Base-by-base conservation (phyloP, 2,329 filamentous ascomycete species). In the Xenoacremonium recifei region DNA sequence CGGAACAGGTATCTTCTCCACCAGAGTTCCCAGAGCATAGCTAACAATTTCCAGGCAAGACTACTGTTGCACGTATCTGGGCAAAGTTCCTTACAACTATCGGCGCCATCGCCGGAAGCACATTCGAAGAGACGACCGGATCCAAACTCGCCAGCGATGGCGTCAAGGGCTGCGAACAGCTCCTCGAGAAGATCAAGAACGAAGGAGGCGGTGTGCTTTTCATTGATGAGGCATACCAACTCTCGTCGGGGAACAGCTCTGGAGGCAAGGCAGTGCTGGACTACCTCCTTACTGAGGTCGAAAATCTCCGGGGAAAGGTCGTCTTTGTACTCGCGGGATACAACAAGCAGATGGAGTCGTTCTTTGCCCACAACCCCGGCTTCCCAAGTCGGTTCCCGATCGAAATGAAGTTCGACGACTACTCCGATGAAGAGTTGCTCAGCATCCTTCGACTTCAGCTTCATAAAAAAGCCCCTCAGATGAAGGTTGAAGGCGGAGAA, bases 211-310 rank as follows among this genome's bases (percentile, higher is more conserved):
- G 87, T 0, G 82, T 82, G 0, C 55, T 89, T 2, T 91, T 92
- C 55, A 84, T 92, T 17, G 87, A 92, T 45, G 87, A 92, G 59
- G 85, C 87, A 0, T 90, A 92, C 54, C 86, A 91, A 49, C 69
- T 92, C 0, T 73, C 79, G 0, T 79, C 77, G 1, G 76, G 76
- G 0, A 77, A 79, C 41, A 84, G 67, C 17, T 53, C 59, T 3
- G 77, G 77, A 1, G 85, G 86, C 0, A 68, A 64, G 1, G 73
- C 75, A 0, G 84, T 89, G 0, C 67, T 92, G 0, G 85, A 92
- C 47, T 87, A 76, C 45, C 67, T 92, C 0, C 73, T 92, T 0
- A 73, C 84, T 0, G 85, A 90, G 52, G 77, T 89, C 1, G 87
- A 91, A 51, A 87, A 89, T 38, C 69, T 80, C 1, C 76, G 73